These are phyloP conservation scores for Botrytis cinerea DNA, from an alignment of 2,329 filamentous ascomycete species.

Conservation along the genomic window DNA sequence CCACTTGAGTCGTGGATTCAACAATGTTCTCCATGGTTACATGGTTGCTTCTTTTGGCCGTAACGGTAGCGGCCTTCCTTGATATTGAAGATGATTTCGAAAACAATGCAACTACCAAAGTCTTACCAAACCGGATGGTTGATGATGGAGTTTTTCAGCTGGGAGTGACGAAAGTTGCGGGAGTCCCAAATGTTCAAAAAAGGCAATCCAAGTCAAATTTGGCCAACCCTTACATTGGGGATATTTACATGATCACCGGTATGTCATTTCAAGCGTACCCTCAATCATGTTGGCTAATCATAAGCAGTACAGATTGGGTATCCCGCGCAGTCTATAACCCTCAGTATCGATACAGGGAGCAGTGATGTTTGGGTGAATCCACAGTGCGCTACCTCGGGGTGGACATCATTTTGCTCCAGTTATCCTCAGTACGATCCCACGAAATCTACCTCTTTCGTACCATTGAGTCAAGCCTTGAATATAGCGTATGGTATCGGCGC, in stretches of 20 bases:
- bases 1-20: background rate
- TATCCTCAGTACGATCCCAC: slow-evolving; percentile 15
- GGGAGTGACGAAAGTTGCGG: slow-evolving; percentile 4
- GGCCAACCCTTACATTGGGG: slow-evolving; percentile 18
- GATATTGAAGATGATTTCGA: background rate
- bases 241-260: slow-evolving; percentile 24
- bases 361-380: slow-evolving; percentile 24
- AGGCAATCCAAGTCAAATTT: slow-evolving; percentile 11
- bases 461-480: slow-evolving; percentile 3
- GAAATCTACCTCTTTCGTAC: slow-evolving; percentile 9
- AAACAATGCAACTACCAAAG: background rate
- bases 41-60: slow-evolving; percentile 1
- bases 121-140: slow-evolving; percentile 3
- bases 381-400: slow-evolving; percentile 23
- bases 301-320: slow-evolving; percentile 22
- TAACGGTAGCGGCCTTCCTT: background rate
- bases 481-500: slow-evolving; percentile 16
- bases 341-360: slow-evolving; percentile 19
- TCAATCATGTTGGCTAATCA: background rate
- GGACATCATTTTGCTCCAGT: slow-evolving; percentile 11
- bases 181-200: slow-evolving; percentile 7
- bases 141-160: slow-evolving; percentile 13
- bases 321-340: slow-evolving; percentile 13
- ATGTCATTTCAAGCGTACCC: background rate
- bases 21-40: slow-evolving; percentile 11